Conservation (phyloP, 169 alveolate species). For the Plasmodium cynomolgi region DNA sequence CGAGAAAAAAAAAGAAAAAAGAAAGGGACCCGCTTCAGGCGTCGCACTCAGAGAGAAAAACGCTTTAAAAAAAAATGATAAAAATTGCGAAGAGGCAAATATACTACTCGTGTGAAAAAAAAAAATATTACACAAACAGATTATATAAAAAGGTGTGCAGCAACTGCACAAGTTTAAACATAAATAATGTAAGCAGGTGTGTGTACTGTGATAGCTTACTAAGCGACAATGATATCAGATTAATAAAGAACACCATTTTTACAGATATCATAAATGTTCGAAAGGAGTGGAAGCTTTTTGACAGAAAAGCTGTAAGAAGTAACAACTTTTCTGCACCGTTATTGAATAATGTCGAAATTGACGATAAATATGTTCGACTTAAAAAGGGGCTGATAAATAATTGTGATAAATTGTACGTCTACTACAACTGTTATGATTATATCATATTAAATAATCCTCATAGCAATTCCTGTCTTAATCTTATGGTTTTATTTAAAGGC, state of each 20-base stretch:
- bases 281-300: conserved; percentile 39
- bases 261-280: conserved; percentile 72
- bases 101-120: conserved; percentile 70
- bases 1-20: not conserved
- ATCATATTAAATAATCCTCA: conserved; percentile 68
- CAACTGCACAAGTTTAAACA: conserved; percentile 58
- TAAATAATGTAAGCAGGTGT: conserved; percentile 56
- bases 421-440: conserved; percentile 70
- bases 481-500: conserved; percentile 70
- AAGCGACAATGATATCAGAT: conserved; percentile 61
- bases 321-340: conserved; percentile 1
- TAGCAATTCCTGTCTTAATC: conserved; percentile 61
- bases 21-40: not conserved
- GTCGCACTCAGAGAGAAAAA: not conserved
- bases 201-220: conserved; percentile 48
- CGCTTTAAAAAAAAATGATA: conserved; percentile 23
- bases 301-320: conserved; percentile 3
- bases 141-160: conserved; percentile 67
- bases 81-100: conserved; percentile 55
- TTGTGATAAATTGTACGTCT: conserved; percentile 36
- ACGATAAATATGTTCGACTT: conserved; percentile 48
- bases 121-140: conserved; percentile 66
- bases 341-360: conserved; percentile 65
- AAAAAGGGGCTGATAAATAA: conserved; percentile 52
- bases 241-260: conserved; percentile 62